phyloP scores from a whole-genome alignment of 2,329 filamentous ascomycete genomes.

The Sporothrix inflata region DNA sequence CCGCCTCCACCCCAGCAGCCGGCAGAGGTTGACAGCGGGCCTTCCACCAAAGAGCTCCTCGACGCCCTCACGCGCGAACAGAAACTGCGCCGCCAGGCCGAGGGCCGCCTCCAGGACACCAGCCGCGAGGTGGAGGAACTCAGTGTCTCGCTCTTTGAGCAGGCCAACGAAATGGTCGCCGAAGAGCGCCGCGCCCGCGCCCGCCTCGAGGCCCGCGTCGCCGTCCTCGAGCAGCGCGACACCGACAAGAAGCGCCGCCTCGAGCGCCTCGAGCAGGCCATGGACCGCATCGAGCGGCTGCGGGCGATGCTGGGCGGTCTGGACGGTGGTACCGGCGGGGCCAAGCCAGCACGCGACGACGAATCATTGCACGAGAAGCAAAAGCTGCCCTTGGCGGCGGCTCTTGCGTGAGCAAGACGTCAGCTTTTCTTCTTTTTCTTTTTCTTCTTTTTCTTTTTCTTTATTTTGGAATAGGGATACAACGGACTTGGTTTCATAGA shows the following conservation, averaged over 20 bases:
- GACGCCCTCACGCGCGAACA: slow-evolving; percentile 69
- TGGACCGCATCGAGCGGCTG: slow-evolving; percentile 72
- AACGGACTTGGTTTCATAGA: too few species aligned
- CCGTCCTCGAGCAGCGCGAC: slow-evolving; percentile 70
- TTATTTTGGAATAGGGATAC: neutral
- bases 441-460: neutral
- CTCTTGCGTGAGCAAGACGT: neutral
- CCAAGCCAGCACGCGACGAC: neutral
- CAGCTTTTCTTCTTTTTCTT: neutral
- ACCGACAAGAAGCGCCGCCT: slow-evolving; percentile 69
- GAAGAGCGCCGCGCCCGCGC: slow-evolving; percentile 72
- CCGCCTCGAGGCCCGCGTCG: slow-evolving; percentile 70
- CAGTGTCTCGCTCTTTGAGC: slow-evolving; percentile 73
- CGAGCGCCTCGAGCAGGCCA: slow-evolving; percentile 71
- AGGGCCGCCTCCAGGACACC: slow-evolving; percentile 67
- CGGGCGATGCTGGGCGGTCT: slow-evolving; percentile 57
- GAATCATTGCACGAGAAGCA: slow-evolving; percentile 16
- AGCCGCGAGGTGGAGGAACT: slow-evolving; percentile 78
- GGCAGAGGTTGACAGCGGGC: slow-evolving; percentile 24
- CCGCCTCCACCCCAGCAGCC: slow-evolving; percentile 27
- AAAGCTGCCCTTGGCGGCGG: neutral
- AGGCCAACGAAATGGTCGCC: slow-evolving; percentile 88
- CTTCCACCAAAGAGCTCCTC: slow-evolving; percentile 56
- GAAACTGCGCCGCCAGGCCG: slow-evolving; percentile 67
- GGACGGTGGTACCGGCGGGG: neutral